Evolutionary conservation across 371 early-diverging fungal species (phyloP).

Genomic region (Paramicrosporidium saccamoebae): DNA sequence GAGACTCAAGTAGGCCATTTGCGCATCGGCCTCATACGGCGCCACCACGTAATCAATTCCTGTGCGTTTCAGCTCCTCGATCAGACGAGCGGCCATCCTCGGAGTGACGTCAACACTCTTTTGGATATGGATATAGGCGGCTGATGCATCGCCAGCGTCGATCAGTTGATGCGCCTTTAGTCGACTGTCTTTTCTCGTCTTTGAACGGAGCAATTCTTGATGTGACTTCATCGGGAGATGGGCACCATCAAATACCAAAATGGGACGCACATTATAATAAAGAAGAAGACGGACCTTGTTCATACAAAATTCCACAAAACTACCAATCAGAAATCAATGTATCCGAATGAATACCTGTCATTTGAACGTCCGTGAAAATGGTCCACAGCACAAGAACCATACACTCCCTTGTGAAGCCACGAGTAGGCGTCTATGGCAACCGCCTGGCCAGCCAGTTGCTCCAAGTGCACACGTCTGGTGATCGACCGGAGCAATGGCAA

Average conservation of each 20-base stretch:
- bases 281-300: constrained; percentile 23
- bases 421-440: constrained; percentile 72
- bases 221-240: constrained; percentile 39
- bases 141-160: constrained; percentile 10
- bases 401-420: constrained; percentile 65
- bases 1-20: constrained; percentile 50
- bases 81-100: constrained; percentile 33
- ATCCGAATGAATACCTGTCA: background rate
- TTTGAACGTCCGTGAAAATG: constrained; percentile 1
- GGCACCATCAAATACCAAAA: constrained; percentile 92
- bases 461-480: constrained; percentile 19
- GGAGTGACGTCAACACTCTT: constrained; percentile 29
- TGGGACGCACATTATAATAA: constrained; percentile 29
- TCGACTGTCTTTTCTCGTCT: constrained; percentile 13
- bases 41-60: constrained; percentile 53
- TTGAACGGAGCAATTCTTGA: constrained; percentile 4
- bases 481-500: constrained; percentile 34
- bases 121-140: constrained; percentile 32
- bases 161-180: constrained; percentile 11
- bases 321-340: constrained; percentile 5
- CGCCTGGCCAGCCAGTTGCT: constrained; percentile 21
- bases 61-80: constrained; percentile 21
- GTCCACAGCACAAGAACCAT: too few relatives aligned
- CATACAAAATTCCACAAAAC: constrained; percentile 40
- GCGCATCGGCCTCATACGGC: constrained; percentile 97